Evolutionary conservation across 2,329 filamentous ascomycete species (phyloP).

Genomic region (Sphaceloma murrayae): DNA sequence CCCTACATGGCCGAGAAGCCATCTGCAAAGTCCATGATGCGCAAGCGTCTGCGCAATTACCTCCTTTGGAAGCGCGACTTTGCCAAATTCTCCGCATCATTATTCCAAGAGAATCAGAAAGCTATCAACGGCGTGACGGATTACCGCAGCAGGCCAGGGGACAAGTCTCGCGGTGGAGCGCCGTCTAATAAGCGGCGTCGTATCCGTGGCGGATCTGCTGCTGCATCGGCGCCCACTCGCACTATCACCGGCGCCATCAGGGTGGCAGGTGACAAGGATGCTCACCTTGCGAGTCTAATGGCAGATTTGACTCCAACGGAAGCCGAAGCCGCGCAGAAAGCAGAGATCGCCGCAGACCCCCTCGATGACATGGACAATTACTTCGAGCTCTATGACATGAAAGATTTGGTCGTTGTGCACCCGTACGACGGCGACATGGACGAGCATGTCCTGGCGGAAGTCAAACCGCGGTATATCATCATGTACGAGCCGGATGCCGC

Average conservation of each 20-base stretch:
- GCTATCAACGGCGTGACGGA: conserved; percentile 59
- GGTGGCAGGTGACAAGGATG: conserved; percentile 71
- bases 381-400: conserved; percentile 85
- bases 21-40: conserved; percentile 82
- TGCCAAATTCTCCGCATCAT: conserved; percentile 66
- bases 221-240: conserved; percentile 50
- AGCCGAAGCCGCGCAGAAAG: conserved; percentile 58
- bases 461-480: conserved; percentile 86
- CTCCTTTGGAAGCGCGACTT: conserved; percentile 86
- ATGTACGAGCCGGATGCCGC: conserved; percentile 97
- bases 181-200: conserved; percentile 80
- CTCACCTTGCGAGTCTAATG: conserved; percentile 72
- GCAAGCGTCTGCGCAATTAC: conserved; percentile 75
- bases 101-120: conserved; percentile 73
- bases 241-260: conserved; percentile 64
- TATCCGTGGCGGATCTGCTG: conserved; percentile 64
- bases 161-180: conserved; percentile 46
- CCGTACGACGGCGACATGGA: conserved; percentile 94
- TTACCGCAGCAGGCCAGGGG: conserved; percentile 36
- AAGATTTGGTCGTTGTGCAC: conserved; percentile 78
- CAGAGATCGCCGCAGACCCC: conserved; percentile 66
- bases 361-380: conserved; percentile 86
- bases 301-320: conserved; percentile 75
- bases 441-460: conserved; percentile 89
- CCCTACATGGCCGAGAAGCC: conserved; percentile 44